phyloP scores from a whole-genome alignment of 805 yeast species.

The Pichia kluyveri region DNA sequence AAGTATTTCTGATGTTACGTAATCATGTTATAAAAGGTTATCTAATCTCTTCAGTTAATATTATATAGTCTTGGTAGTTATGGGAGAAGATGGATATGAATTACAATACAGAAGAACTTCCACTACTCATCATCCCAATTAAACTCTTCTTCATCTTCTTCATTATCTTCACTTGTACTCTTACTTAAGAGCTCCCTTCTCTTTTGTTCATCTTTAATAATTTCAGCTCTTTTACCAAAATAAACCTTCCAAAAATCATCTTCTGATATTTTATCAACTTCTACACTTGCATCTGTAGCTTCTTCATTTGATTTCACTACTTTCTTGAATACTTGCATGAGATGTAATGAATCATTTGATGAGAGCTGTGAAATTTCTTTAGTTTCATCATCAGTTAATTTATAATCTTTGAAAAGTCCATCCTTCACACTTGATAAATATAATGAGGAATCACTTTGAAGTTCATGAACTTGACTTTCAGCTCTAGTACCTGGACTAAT shows the following conservation, averaged over 20 bases:
- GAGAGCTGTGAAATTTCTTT: constrained; percentile 34
- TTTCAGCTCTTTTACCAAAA: constrained; percentile 42
- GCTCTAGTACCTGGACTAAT: constrained; percentile 40
- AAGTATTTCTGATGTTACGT: too few relatives aligned
- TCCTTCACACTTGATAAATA: constrained; percentile 30
- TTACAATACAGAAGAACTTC: too few relatives aligned
- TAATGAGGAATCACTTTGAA: constrained; percentile 40
- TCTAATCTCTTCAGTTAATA: too few relatives aligned
- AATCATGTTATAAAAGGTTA: too few relatives aligned
- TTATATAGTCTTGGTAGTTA: too few relatives aligned
- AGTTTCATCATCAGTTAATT: constrained; percentile 38
- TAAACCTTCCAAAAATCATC: constrained; percentile 70
- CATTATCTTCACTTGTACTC: constrained; percentile 24
- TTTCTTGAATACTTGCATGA: constrained; percentile 50
- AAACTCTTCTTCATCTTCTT: constrained; percentile 42
- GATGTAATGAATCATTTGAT: constrained; percentile 35
- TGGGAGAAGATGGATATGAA: too few relatives aligned
- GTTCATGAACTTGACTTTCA: constrained; percentile 51
- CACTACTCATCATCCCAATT: constrained; percentile 31
- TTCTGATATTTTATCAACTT: constrained; percentile 30
- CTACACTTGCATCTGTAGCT: neutral
- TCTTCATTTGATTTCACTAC: neutral
- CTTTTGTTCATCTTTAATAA: constrained; percentile 53
- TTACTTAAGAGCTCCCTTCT: constrained; percentile 53
- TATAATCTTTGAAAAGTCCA: constrained; percentile 31